A percentile compares a stretch with the other conserved stretches of the same genome.
phyloP scores from a whole-genome alignment of 768 basidiomycete genomes.

The Mycena vulgaris region DNA sequence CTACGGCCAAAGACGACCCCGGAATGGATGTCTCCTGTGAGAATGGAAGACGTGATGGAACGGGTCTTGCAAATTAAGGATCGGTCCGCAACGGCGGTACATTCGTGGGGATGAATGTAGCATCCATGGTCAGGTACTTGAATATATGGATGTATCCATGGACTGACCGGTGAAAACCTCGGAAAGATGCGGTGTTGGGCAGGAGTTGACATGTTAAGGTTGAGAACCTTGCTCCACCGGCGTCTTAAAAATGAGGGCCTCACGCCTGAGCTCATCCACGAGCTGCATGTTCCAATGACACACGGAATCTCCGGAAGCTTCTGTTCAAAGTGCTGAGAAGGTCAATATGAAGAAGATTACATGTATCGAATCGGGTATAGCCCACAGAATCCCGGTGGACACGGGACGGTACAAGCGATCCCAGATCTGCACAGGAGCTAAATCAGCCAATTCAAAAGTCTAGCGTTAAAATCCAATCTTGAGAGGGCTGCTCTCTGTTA shows the following conservation, averaged over 20 bases:
- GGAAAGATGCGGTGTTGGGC: slow-evolving; percentile 10
- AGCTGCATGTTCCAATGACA: slow-evolving; percentile 26
- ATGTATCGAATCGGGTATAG: slow-evolving; percentile 34
- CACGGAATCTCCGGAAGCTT: slow-evolving; percentile 33
- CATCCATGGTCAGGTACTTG: not conserved
- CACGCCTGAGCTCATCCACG: slow-evolving; percentile 25
- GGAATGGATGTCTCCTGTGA: slow-evolving; percentile 4
- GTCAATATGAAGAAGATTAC: slow-evolving; percentile 31
- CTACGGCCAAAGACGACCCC: slow-evolving; percentile 25
- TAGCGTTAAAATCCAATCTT: slow-evolving; percentile 37
- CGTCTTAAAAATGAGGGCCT: slow-evolving; percentile 32
- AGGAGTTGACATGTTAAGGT: slow-evolving; percentile 1
- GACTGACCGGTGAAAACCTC: slow-evolving; percentile 25
- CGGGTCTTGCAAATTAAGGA: slow-evolving; percentile 7
- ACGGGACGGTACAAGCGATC: slow-evolving; percentile 31
- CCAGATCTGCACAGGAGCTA: slow-evolving; percentile 36
- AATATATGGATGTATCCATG: slow-evolving; percentile 23
- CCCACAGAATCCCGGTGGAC: slow-evolving; percentile 30
- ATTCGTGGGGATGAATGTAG: not conserved
- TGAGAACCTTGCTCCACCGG: slow-evolving; percentile 1
- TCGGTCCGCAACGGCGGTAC: slow-evolving; percentile 1
- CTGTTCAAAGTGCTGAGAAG: slow-evolving; percentile 19
- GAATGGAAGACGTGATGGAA: slow-evolving; percentile 25
- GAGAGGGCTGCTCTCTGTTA: slow-evolving; percentile 19
- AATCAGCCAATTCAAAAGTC: slow-evolving; percentile 34